A percentile compares a stretch with the other conserved stretches of the same genome.
Conservation (phyloP, 139 green algal species). For the Chlamydomonas incerta region DNA sequence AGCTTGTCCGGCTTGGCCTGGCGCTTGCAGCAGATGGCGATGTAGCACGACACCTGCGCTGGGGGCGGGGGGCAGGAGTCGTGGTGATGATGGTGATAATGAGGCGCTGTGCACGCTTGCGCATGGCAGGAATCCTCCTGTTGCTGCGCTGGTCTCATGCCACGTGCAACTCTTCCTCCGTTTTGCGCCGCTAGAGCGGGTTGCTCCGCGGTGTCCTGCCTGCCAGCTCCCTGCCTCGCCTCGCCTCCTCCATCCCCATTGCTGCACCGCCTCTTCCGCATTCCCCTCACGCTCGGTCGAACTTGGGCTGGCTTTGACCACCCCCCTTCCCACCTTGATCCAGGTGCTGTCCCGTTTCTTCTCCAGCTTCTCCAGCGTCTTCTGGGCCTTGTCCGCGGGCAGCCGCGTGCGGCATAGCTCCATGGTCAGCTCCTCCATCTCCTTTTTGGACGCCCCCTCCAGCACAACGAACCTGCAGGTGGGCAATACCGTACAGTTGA, state of each 20-base stretch:
- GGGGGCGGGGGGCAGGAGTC: neutral
- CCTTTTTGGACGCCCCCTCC: constrained; percentile 41
- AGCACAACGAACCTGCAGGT: constrained; percentile 69
- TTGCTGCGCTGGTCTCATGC: too few relatives aligned
- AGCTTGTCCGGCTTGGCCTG: constrained; percentile 51
- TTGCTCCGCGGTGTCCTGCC: too few relatives aligned
- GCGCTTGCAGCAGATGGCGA: constrained; percentile 66
- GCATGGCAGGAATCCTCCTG: too few relatives aligned
- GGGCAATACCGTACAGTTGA: neutral
- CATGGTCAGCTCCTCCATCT: constrained; percentile 60
- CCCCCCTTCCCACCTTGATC: constrained; percentile 27
- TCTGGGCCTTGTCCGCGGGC: constrained; percentile 53
- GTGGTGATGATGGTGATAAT: neutral
- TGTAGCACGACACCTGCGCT: constrained; percentile 54
- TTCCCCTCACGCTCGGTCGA: too few relatives aligned
- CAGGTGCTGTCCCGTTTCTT: constrained; percentile 57
- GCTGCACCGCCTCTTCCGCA: too few relatives aligned
- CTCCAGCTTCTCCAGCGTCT: constrained; percentile 52
- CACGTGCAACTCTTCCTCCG: too few relatives aligned
- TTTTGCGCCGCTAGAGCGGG: too few relatives aligned
- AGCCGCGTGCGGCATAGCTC: constrained; percentile 51
- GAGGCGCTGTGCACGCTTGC: too few relatives aligned
- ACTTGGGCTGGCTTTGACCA: too few relatives aligned
- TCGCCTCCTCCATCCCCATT: too few relatives aligned
- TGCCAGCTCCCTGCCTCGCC: too few relatives aligned